Conservation (phyloP, 805 yeast genomes). For the Hyphopichia homilentoma region DNA sequence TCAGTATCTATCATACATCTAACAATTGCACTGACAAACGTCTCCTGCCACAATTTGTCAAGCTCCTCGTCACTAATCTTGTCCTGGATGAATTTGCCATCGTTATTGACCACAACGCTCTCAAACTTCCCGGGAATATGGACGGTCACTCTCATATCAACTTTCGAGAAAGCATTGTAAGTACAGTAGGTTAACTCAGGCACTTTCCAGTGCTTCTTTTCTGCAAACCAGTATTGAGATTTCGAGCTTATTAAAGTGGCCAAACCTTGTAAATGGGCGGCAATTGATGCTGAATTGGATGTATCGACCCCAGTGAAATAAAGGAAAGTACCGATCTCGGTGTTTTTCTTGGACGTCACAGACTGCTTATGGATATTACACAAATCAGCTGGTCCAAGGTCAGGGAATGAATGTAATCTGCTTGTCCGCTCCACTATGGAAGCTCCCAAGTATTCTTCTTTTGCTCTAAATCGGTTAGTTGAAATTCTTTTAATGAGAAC, state of each 20-base stretch:
- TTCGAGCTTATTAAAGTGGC: slow-evolving; percentile 58
- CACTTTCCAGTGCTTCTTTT: slow-evolving; percentile 63
- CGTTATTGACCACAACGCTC: slow-evolving; percentile 45
- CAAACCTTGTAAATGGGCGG: slow-evolving; percentile 66
- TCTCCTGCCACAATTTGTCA: slow-evolving; percentile 48
- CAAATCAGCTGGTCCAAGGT: slow-evolving; percentile 71
- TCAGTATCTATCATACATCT: slow-evolving; percentile 67
- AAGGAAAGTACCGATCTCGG: slow-evolving; percentile 64
- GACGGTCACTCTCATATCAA: slow-evolving; percentile 69
- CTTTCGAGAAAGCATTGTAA: slow-evolving; percentile 56
- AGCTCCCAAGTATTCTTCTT: slow-evolving; percentile 55
- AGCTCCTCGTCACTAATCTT: slow-evolving; percentile 55
- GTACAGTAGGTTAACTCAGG: slow-evolving; percentile 67
- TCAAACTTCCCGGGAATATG: slow-evolving; percentile 74
- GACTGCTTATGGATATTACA: slow-evolving; percentile 46
- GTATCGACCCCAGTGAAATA: slow-evolving; percentile 76
- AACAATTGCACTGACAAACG: slow-evolving; percentile 67
- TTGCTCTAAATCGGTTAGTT: slow-evolving; percentile 28
- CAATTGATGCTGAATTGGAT: slow-evolving; percentile 71
- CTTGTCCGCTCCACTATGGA: slow-evolving; percentile 63
- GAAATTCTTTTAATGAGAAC: too few species aligned
- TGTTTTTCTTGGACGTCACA: slow-evolving; percentile 37
- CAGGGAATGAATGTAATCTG: slow-evolving; percentile 54
- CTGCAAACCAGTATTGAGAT: slow-evolving; percentile 78
- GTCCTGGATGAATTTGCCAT: slow-evolving; percentile 54